Evolutionary conservation across 75 land plant genomes (phyloP).

Genomic region (Chamaecyparis obtusa): DNA sequence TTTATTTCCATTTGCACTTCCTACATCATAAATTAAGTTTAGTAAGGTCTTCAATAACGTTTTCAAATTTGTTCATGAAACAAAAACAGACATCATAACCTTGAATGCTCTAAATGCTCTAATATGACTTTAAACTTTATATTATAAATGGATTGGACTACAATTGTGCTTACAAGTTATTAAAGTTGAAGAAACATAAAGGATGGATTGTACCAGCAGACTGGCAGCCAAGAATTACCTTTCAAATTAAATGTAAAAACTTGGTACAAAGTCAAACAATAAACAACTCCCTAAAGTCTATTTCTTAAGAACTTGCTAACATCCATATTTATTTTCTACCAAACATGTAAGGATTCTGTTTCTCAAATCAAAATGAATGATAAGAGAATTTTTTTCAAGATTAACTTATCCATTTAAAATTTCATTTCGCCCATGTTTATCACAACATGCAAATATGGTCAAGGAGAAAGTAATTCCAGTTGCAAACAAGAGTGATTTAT

Average conservation of each 20-base stretch:
- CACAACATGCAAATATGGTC: background rate
- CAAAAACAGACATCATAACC: background rate
- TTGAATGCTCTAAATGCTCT: background rate
- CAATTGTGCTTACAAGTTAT: background rate
- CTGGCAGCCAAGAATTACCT: background rate
- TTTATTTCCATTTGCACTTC: constrained; percentile 51
- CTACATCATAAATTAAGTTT: constrained; percentile 22
- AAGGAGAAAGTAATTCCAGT: background rate
- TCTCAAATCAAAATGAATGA: background rate
- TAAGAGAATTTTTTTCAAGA: too few relatives aligned
- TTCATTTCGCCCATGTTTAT: background rate
- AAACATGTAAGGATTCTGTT: background rate
- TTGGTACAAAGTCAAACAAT: background rate
- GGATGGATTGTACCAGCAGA: background rate
- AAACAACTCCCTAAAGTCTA: background rate
- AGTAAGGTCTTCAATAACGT: background rate
- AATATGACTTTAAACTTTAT: too few relatives aligned
- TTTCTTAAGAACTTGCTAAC: background rate
- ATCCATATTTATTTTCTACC: background rate
- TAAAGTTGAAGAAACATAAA: background rate
- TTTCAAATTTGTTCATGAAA: background rate
- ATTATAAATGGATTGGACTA: background rate
- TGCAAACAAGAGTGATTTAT: too few relatives aligned
- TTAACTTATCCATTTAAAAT: background rate
- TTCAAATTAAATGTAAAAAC: background rate